Percentiles rank a stretch among this genome's conserved stretches.
These are phyloP conservation scores for Pseudogymnoascus sp. DNA, from an alignment of 2,329 filamentous ascomycete species.

Conservation along the genomic window DNA sequence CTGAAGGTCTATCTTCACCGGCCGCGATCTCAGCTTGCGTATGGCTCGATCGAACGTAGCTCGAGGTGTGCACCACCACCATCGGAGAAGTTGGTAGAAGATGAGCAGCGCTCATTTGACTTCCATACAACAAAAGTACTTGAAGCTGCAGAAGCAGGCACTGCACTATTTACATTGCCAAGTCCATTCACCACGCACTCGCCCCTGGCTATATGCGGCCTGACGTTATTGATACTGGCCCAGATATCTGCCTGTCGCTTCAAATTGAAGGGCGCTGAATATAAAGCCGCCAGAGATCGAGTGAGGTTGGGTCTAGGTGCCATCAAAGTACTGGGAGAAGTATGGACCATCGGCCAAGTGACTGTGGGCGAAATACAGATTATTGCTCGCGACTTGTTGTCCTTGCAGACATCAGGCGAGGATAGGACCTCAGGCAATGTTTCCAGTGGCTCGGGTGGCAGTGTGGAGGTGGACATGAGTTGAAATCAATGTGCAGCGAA, in stretches of 20 bases:
- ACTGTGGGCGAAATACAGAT: not conserved
- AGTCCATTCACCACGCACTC: not conserved
- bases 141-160: not conserved
- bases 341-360: not conserved
- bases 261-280: not conserved
- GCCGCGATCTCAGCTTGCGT: slow-evolving; percentile 21
- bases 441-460: not conserved
- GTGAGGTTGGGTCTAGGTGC: slow-evolving; percentile 2
- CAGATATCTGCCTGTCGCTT: slow-evolving; percentile 1
- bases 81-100: not conserved
- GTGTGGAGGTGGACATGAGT: not conserved
- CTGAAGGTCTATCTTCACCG: slow-evolving; percentile 22
- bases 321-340: not conserved
- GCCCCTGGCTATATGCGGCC: not conserved
- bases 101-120: not conserved
- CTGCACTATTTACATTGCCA: slow-evolving; percentile 1
- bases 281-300: not conserved
- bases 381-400: not conserved
- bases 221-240: not conserved
- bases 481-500: not conserved
- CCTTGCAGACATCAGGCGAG: not conserved
- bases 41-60: slow-evolving; percentile 18
- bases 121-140: slow-evolving; percentile 4
- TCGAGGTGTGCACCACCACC: slow-evolving; percentile 20
- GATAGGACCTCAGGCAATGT: not conserved